Percentiles rank a stretch among this genome's conserved stretches.
Evolutionary conservation across 352 stramenopile species (phyloP).

Genomic region (Phytopythium vexans): DNA sequence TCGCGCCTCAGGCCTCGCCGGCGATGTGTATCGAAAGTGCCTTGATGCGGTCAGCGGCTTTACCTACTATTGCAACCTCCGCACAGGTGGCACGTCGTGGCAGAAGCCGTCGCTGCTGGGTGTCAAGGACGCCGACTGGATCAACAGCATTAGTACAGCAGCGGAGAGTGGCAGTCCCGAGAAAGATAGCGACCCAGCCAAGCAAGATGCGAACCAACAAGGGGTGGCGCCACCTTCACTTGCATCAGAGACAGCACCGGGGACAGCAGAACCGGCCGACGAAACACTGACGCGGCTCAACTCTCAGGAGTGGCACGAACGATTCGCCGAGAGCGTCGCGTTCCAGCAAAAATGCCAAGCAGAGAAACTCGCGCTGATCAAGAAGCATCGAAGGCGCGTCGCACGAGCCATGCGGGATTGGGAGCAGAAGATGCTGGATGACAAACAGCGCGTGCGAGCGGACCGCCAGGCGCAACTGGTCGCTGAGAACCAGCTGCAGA

Average conservation of each 20-base stretch:
- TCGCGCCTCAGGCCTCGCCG: slow-evolving; percentile 19
- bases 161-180: not conserved
- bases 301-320: slow-evolving; percentile 19
- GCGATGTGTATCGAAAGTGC: slow-evolving; percentile 42
- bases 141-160: not conserved
- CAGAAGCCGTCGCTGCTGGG: slow-evolving; percentile 39
- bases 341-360: slow-evolving; percentile 32
- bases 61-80: slow-evolving; percentile 49
- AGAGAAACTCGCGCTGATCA: slow-evolving; percentile 27
- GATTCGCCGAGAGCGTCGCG: slow-evolving; percentile 21
- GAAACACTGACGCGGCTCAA: slow-evolving; percentile 9
- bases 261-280: not conserved
- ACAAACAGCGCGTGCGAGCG: slow-evolving; percentile 25
- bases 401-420: slow-evolving; percentile 33
- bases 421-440: slow-evolving; percentile 27
- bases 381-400: slow-evolving; percentile 28
- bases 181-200: not conserved
- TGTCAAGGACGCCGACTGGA: slow-evolving; percentile 13
- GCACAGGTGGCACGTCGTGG: slow-evolving; percentile 39
- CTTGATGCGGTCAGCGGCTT: slow-evolving; percentile 35
- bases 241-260: not conserved
- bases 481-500: slow-evolving; percentile 31
- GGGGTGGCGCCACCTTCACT: too few species aligned
- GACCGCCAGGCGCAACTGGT: slow-evolving; percentile 31
- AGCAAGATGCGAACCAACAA: not conserved